A percentile compares a stretch with the other conserved stretches of the same genome.
phyloP scores from a whole-genome alignment of 1,284 basidiomycete species.

The Bjerkandera adusta region DNA sequence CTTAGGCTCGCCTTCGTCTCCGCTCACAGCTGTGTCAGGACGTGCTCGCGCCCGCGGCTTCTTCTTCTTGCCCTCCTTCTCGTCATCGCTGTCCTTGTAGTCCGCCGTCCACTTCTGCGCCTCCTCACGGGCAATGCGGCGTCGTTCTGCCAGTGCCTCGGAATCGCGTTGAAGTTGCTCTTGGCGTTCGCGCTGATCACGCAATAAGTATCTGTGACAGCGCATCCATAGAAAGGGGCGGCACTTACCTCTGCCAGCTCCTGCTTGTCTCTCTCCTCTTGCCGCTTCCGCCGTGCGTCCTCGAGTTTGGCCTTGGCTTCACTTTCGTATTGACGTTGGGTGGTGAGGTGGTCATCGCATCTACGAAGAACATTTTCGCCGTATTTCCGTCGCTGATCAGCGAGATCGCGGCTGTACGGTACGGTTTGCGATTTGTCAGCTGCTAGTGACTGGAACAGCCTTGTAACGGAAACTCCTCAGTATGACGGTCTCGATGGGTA shows the following conservation, averaged over 20 bases:
- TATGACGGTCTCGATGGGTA: not conserved
- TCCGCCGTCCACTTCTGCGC: constrained; percentile 74
- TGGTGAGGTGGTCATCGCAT: constrained; percentile 73
- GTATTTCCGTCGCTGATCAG: constrained; percentile 85
- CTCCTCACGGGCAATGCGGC: constrained; percentile 75
- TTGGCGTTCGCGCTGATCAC: constrained; percentile 46
- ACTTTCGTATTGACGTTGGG: constrained; percentile 74
- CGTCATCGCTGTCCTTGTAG: constrained; percentile 72
- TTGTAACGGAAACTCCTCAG: constrained; percentile 28
- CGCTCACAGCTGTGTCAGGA: constrained; percentile 44
- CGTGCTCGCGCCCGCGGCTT: constrained; percentile 40
- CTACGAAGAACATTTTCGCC: constrained; percentile 81
- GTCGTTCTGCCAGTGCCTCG: constrained; percentile 71
- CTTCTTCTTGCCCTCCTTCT: constrained; percentile 62
- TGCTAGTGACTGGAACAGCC: constrained; percentile 81
- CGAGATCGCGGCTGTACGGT: constrained; percentile 85
- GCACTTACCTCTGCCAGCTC: constrained; percentile 57
- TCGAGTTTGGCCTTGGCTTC: constrained; percentile 75
- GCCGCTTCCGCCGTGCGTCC: constrained; percentile 64
- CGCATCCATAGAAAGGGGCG: constrained; percentile 2
- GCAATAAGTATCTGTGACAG: constrained; percentile 4
- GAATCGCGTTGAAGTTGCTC: constrained; percentile 61
- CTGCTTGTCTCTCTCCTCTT: constrained; percentile 61
- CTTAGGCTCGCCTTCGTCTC: constrained; percentile 47
- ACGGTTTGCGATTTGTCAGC: constrained; percentile 66